Evolutionary conservation across 257 asterid genomes (phyloP).

Genomic region (Marsdenia floribunda): DNA sequence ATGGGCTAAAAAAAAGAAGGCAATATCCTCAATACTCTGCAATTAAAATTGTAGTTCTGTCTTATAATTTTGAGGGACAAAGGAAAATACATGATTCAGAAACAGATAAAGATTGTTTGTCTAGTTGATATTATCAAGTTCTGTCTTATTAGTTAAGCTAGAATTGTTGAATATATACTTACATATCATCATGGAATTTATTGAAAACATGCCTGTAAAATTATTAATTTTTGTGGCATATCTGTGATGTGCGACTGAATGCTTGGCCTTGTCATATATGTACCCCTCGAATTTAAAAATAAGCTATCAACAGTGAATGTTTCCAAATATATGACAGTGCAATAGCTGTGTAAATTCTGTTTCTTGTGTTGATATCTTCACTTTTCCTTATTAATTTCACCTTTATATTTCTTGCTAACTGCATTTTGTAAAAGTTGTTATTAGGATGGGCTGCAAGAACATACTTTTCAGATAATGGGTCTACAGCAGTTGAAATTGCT

Average conservation of each 20-base stretch:
- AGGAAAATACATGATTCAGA: too few relatives aligned
- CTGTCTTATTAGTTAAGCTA: neutral
- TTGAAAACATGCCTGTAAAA: neutral
- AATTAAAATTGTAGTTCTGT: neutral
- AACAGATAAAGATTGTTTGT: too few relatives aligned
- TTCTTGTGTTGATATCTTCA: neutral
- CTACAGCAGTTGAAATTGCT: conserved; percentile 96
- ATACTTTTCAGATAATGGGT: conserved; percentile 94
- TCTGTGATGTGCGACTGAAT: neutral
- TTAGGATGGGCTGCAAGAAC: conserved; percentile 95
- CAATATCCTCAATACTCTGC: neutral
- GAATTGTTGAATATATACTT: neutral
- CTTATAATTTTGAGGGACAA: too few relatives aligned
- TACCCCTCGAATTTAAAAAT: neutral
- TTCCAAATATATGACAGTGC: neutral
- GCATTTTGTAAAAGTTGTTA: neutral
- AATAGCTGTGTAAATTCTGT: neutral
- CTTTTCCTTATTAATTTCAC: neutral
- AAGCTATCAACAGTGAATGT: neutral
- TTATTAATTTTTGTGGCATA: neutral
- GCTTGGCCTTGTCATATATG: neutral
- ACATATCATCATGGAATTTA: too few relatives aligned
- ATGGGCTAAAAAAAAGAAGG: neutral
- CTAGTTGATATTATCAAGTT: too few relatives aligned
- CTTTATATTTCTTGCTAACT: neutral